Evolutionary conservation across 495 filamentous ascomycete genomes (phyloP).

Genomic region (Aspergillus nanangensis): DNA sequence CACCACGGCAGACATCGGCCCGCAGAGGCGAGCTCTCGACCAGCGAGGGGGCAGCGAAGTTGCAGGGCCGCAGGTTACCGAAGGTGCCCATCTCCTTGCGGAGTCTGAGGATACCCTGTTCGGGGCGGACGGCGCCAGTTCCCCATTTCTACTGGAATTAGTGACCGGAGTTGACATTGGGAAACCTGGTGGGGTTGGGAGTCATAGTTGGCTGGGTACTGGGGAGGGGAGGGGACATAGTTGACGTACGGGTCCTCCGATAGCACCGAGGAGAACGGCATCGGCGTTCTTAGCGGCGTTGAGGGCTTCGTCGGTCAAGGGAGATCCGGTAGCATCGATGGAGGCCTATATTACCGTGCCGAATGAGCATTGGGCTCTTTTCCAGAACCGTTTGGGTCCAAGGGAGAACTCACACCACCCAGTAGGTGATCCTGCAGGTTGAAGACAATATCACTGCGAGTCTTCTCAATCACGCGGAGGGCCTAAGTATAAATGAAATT

Average conservation of each 20-base stretch:
- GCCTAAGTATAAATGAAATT: conserved; percentile 20
- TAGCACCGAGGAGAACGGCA: conserved; percentile 89
- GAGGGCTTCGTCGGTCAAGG: conserved; percentile 83
- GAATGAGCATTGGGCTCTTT: conserved; percentile 1
- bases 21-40: conserved; percentile 87
- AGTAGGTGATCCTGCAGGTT: conserved; percentile 90
- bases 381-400: too few species aligned
- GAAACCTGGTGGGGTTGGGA: too few species aligned
- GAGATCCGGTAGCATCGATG: conserved; percentile 74
- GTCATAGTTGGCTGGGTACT: too few species aligned
- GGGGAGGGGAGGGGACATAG: neutral
- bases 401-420: conserved; percentile 69
- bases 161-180: too few species aligned
- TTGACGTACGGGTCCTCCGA: conserved; percentile 75
- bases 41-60: conserved; percentile 87
- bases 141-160: conserved; percentile 90
- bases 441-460: conserved; percentile 66
- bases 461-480: conserved; percentile 70
- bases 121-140: conserved; percentile 80
- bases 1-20: conserved; percentile 77
- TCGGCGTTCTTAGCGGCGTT: conserved; percentile 83
- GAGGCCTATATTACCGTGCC: conserved; percentile 50
- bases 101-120: conserved; percentile 89
- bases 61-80: conserved; percentile 96
- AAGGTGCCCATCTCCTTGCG: conserved; percentile 94